Evolutionary conservation across 2,329 filamentous ascomycete species (phyloP), one percentile per base, ranked within the genome.

Genomic region (Talaromyces piceae): DNA sequence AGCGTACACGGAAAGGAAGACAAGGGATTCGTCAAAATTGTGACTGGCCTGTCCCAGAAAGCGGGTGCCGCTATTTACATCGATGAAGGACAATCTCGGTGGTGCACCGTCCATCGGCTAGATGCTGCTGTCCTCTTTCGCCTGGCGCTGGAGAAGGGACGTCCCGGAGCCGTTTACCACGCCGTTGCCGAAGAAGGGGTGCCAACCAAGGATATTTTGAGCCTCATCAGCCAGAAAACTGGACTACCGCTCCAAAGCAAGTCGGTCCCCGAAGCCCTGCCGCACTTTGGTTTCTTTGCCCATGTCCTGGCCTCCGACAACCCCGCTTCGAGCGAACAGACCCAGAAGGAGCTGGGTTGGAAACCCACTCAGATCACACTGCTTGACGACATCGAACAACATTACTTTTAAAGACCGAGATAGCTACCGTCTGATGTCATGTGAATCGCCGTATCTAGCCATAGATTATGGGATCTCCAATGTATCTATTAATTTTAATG

Each of bases 91-190:
- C 45, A 56, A 1, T 64, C 67, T 47, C 59, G 59, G n/a, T 73
- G 69, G 66, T 62, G 65, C 5, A 67, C 68, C 3, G 63, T 63
- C 8, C 67, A 74, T 53, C 60, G 65, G 4, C 49, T 54, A 12
- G 73, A 75, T 51, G 67, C 70, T 1, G 73, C 71, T 0, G 41
- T 41, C 26, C 41, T 70, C 4, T 73, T 63, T 47, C 61, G 70
- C 3, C 59, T 73, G 11, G 67, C 63, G 1, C 46, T 71, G n/a
- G 70, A 73, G 54, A 68, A 68, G 51, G 71, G 61, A 2, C 45
- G 33, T 7, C 58, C 67, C 2, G 70, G 71, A 0, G 55, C 61
- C 2, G 58, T 60, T 2, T 72, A 65, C 50, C 70, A 75, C 56
- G 67, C 62, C 8, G 62, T 67, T 18, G 67, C 56, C 0, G 66